Evolutionary conservation across 768 basidiomycete species (phyloP), one percentile per base, ranked within the genome.

Genomic region (Clavulina sp.): DNA sequence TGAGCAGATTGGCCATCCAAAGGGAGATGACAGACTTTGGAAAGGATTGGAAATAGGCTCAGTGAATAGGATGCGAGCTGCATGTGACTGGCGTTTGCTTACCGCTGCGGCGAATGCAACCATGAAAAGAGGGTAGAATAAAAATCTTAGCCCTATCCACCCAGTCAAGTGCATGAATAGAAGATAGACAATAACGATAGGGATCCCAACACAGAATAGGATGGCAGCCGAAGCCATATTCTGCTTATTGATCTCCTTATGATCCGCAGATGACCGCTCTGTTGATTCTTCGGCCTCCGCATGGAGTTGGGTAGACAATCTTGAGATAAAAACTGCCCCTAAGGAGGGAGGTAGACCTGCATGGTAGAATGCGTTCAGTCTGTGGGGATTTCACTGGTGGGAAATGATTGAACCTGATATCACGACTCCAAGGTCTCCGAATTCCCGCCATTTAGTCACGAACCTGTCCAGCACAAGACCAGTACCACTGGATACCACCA

Each of bases 401-500:
- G 53, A 28, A 9, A 43, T 31, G 19, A 38, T 31, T 75, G 46
- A 60, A 79, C 89, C 88, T 30, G 84, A 85, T 55, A 95, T 84
- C 2, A 88, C 85, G 9, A 92, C 76, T 1, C 85, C 82, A 13
- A 99, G 70, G 0, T 96, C 65, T 0, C 84, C 88, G 60, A 85
- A 97, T 2, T 87, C 92, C 52, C 81, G 75, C 58, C 88, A 97
- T 32, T 76, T 71, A 57, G 78, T 80, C 4, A 93, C 91, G 57
- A 92, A 95, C 44, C 75, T 73, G 59, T 96, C 89, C 6, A 99
- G 76, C 0, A 96, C 82, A 56, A 96, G 80, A 0, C 95, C 95
- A 0, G 93, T 84, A 0, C 77, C 86, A 53, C 79, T 83, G 58
- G 79, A 82, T 58, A 93, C 85, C 41, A 76, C 63, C 86, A 93